A percentile compares a stretch with the other conserved stretches of the same genome.
Conservation (phyloP, 106 monocot species). For the Dactylorhiza incarnata region DNA sequence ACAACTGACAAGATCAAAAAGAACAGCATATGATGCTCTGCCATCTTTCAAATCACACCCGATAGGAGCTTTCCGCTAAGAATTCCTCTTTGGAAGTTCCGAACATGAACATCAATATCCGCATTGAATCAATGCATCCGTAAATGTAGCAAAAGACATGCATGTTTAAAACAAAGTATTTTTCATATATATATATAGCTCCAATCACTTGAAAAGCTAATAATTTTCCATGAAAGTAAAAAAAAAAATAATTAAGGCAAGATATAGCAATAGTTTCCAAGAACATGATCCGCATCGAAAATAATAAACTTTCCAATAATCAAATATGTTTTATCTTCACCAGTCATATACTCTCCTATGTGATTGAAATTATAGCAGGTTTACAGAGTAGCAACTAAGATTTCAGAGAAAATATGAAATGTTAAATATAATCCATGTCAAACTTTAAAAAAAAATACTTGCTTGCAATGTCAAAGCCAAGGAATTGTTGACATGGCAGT, state of each 20-base stretch:
- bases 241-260: background rate
- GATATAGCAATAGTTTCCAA: background rate
- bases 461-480: conserved; percentile 82
- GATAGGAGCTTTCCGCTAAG: too few species aligned
- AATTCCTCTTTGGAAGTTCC: too few species aligned
- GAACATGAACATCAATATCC: too few species aligned
- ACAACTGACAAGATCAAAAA: too few species aligned
- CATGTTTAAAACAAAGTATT: too few species aligned
- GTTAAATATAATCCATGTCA: background rate
- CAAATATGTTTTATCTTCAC: background rate
- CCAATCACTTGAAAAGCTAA: background rate
- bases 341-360: background rate
- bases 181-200: background rate
- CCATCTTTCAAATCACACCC: too few species aligned
- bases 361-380: background rate
- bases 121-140: too few species aligned
- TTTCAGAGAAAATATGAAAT: background rate
- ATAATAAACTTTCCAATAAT: background rate
- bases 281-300: background rate
- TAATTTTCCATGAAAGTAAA: background rate
- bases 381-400: background rate
- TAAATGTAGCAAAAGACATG: too few species aligned
- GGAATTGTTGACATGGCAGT: conserved; percentile 87
- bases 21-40: too few species aligned
- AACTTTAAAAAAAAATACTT: conserved; percentile 15